Evolutionary conservation across 1,284 basidiomycete genomes (phyloP).

Genomic region (Cryptococcus jaspeensis): DNA sequence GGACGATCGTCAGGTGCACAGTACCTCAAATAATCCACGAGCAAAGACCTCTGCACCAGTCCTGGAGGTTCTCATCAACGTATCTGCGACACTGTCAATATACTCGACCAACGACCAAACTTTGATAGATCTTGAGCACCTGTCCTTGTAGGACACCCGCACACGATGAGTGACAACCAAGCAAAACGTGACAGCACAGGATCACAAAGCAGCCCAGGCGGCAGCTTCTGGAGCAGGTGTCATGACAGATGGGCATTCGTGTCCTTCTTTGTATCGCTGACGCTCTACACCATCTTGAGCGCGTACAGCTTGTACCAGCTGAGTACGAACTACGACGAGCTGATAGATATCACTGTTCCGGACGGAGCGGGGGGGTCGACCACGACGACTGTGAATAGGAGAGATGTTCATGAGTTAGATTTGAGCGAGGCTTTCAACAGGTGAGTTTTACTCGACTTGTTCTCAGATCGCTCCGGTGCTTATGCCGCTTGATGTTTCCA

Average conservation of each 20-base stretch:
- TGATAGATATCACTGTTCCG: neutral
- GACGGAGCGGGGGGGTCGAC: neutral
- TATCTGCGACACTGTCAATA: too few relatives aligned
- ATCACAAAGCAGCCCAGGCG: neutral
- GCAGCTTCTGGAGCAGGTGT: constrained; percentile 9
- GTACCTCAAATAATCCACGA: too few relatives aligned
- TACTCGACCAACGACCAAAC: too few relatives aligned
- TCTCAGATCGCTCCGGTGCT: neutral
- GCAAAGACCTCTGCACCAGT: too few relatives aligned
- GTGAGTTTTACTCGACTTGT: neutral
- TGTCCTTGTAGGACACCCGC: too few relatives aligned
- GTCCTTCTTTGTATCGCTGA: neutral
- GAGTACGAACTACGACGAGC: constrained; percentile 2
- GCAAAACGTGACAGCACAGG: neutral
- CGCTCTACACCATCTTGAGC: constrained; percentile 5
- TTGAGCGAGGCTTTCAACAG: constrained; percentile 2
- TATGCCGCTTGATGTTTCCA: neutral
- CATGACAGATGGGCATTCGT: constrained; percentile 11
- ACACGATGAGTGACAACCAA: too few relatives aligned
- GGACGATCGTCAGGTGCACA: too few relatives aligned
- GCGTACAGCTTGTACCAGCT: constrained; percentile 1
- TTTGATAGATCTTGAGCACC: too few relatives aligned
- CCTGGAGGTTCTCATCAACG: too few relatives aligned
- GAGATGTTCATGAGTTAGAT: neutral
- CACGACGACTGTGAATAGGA: neutral